Evolutionary conservation across 2,329 filamentous ascomycete genomes (phyloP), one percentile per base, ranked within the genome.

Genomic region (Fusarium sp.): DNA sequence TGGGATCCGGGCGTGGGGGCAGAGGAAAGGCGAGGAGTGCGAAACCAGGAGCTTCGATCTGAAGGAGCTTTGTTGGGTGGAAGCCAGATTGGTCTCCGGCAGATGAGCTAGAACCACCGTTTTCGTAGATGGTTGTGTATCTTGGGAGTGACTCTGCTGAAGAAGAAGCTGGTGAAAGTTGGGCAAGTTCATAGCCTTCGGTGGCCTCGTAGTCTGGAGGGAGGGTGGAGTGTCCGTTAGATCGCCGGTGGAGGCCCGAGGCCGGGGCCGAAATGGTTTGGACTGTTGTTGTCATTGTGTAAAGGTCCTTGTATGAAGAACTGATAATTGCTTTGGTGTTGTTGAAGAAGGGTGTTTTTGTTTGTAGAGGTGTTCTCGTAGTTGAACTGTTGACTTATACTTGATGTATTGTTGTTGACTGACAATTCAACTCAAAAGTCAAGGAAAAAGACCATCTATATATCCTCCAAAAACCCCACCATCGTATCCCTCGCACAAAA

Each of bases 11-110:
- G 6, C 75, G 78, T 0, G 80, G 79, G 0, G 84, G 80, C 0
- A 81, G 36, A 1, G 87, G 87, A 4, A 87, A 73, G n/a, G 84
- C 82, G 56, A 87, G 69, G 56, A 83, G 75, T 1, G 79, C 74
- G 38, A 86, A 85, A 22, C 88, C 88, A 7, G 70, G 69, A 0
- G 85, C 81, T 70, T 88, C 83, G 73, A 90, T 84, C 69, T 89
- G 86, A 27, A 90, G 82, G 12, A 83, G 81, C 24, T 80, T 79
- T 2, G 85, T 85, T 4, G 87, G 82, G 9, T 64, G 69, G 78
- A 89, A 89, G 57, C 56, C 67, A 0, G 75, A 29, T 20, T 73
- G 46, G 22, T 76, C 7, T 6, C 67, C 53, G 22, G 69, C 57
- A 4, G 69, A 69, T 16, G 69, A 58, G 9, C 68, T 62, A 12